phyloP scores from a whole-genome alignment of 768 basidiomycete genomes.

The Termitomyces sp. region DNA sequence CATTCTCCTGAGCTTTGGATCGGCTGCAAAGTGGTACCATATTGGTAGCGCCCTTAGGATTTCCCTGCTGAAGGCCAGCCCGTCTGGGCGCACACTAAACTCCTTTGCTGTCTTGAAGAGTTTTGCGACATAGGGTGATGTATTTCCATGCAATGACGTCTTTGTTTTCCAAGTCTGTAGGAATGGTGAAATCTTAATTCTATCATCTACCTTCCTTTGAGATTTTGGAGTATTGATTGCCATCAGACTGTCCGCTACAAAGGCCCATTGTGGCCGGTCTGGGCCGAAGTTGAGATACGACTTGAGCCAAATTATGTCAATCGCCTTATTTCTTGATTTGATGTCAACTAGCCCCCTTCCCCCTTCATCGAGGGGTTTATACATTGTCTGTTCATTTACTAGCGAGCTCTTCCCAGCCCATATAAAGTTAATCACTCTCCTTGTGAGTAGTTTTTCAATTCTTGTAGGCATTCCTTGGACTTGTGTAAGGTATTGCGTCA shows the following conservation, averaged over 20 bases:
- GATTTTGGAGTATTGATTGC: neutral
- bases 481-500: neutral
- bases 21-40: too few species aligned
- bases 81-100: too few species aligned
- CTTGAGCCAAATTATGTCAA: neutral
- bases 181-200: neutral
- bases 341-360: neutral
- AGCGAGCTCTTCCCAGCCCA: too few species aligned
- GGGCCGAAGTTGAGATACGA: rapidly evolving
- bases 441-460: too few species aligned
- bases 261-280: neutral
- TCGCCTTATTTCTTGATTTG: neutral
- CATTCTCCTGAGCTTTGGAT: too few species aligned
- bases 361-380: neutral
- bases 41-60: too few species aligned
- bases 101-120: too few species aligned
- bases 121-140: neutral
- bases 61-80: too few species aligned
- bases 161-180: neutral
- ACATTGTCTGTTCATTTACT: neutral
- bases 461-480: neutral
- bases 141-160: rapidly evolving
- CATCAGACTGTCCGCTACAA: neutral
- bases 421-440: too few species aligned
- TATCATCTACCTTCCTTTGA: rapidly evolving